Percentiles rank a stretch among this genome's conserved stretches.
phyloP scores from a whole-genome alignment of 2,329 filamentous ascomycete species.

The Colletotrichum sp. region DNA sequence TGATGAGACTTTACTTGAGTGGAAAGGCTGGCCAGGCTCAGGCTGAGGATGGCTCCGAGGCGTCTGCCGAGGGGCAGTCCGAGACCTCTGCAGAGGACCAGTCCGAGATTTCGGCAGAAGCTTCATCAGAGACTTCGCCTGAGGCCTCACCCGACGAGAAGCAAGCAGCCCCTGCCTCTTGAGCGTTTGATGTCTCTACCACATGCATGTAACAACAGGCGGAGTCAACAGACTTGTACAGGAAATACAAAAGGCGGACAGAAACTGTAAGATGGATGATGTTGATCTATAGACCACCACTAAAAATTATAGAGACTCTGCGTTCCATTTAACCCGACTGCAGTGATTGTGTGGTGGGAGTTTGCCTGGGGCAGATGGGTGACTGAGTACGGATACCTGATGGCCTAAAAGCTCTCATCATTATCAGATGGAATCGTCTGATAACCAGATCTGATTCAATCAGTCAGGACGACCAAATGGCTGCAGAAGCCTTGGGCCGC shows the following conservation, averaged over 20 bases:
- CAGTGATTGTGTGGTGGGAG: neutral
- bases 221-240: neutral
- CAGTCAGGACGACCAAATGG: neutral
- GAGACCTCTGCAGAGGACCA: neutral
- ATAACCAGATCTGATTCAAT: neutral
- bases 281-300: neutral
- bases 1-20: slow-evolving; percentile 49
- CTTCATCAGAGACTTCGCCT: neutral
- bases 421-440: neutral
- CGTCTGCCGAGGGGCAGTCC: neutral
- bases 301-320: neutral
- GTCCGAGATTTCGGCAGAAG: neutral
- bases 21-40: neutral
- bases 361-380: neutral
- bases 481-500: neutral
- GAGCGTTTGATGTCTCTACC: neutral
- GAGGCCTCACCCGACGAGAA: neutral
- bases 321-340: neutral
- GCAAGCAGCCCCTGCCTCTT: neutral
- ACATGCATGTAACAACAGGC: neutral
- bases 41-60: neutral
- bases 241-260: neutral
- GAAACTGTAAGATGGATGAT: neutral
- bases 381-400: neutral
- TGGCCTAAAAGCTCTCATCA: neutral